phyloP scores from a whole-genome alignment of 1,284 basidiomycete species.

The Cystobasidium pallidum region DNA sequence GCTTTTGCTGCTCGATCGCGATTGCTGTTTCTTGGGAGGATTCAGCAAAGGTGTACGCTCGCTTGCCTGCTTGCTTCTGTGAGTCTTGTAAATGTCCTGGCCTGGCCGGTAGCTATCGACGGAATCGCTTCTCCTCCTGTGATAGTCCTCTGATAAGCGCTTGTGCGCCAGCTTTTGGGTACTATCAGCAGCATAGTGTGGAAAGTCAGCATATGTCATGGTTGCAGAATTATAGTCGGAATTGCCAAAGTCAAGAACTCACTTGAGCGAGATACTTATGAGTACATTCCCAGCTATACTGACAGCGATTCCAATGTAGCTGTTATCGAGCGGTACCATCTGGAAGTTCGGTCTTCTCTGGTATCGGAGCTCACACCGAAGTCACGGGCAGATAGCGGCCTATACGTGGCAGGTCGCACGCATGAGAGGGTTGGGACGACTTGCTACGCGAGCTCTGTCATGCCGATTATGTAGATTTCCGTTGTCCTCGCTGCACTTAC shows the following conservation, averaged over 20 bases:
- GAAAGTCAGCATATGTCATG: constrained; percentile 10
- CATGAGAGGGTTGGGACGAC: background rate
- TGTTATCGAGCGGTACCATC: constrained; percentile 28
- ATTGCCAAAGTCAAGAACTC: background rate
- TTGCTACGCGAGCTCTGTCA: background rate
- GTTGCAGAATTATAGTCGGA: background rate
- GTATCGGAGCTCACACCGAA: no score
- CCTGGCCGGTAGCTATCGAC: background rate
- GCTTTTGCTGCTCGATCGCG: constrained; percentile 8
- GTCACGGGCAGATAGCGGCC: no score
- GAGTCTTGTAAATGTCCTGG: background rate
- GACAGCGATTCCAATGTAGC: constrained; percentile 32
- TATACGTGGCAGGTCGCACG: no score
- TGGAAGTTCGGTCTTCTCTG: background rate
- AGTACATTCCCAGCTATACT: constrained; percentile 32
- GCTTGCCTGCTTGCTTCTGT: background rate
- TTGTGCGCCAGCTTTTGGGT: constrained; percentile 42
- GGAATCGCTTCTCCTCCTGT: background rate
- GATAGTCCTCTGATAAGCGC: constrained; percentile 1
- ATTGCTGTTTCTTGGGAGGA: background rate
- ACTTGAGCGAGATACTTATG: constrained; percentile 39
- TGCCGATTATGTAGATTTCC: background rate
- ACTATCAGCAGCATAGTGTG: background rate
- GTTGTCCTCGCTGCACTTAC: background rate
- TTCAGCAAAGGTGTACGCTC: constrained; percentile 21